Conservation (phyloP, 345 rosid species). For the Arabidopsis thaliana region DNA sequence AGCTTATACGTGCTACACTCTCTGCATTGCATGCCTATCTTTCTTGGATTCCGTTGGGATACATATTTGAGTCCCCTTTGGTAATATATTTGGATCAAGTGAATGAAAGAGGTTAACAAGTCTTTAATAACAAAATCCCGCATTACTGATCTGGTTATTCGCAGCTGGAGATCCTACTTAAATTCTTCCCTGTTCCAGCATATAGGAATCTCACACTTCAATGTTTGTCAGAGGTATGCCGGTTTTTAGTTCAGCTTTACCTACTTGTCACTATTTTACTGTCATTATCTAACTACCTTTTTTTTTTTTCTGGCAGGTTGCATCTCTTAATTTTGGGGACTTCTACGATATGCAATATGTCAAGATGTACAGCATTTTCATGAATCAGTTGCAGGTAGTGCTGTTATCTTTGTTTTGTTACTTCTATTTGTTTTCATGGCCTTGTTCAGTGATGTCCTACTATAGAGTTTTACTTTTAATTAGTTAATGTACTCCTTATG, state of each 20-base stretch:
- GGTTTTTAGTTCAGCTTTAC: neutral
- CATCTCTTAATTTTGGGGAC: constrained; percentile 86
- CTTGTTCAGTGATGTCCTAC: constrained; percentile 5
- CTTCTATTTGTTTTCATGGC: neutral
- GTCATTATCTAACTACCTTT: constrained; percentile 19
- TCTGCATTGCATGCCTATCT: constrained; percentile 98
- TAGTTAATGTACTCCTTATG: neutral
- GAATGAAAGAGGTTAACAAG: constrained; percentile 27
- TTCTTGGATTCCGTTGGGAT: constrained; percentile 99
- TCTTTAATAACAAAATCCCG: constrained; percentile 11
- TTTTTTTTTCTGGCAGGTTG: constrained; percentile 63
- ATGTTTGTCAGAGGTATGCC: constrained; percentile 84
- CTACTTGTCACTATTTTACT: neutral
- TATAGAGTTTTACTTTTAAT: constrained; percentile 12
- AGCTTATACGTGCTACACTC: constrained; percentile 88
- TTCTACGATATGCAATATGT: constrained; percentile 75
- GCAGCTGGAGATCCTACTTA: constrained; percentile 92
- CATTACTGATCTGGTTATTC: constrained; percentile 32
- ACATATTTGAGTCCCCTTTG: constrained; percentile 93
- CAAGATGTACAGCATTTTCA: constrained; percentile 76
- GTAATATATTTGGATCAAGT: constrained; percentile 52
- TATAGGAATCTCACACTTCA: constrained; percentile 94
- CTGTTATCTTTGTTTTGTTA: constrained; percentile 7
- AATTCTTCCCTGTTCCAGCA: constrained; percentile 73
- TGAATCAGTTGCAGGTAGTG: constrained; percentile 80